phyloP scores from a whole-genome alignment of 1,139 yeast species.

The Fermentozyma sake region DNA sequence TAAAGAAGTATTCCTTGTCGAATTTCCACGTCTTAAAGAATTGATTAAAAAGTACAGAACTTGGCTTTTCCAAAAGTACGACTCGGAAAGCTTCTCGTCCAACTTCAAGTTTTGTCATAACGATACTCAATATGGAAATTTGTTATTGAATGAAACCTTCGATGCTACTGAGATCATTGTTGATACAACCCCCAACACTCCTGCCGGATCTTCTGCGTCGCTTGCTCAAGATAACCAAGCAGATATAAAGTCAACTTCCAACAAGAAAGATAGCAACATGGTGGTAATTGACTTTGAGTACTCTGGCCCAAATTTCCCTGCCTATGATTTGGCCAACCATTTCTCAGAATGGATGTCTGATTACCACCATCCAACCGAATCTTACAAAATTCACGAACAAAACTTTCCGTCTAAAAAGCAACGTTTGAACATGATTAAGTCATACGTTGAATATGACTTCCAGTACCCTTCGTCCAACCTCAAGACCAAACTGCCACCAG shows the following conservation, averaged over 20 bases:
- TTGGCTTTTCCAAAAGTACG: slow-evolving; percentile 61
- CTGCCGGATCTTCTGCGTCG: slow-evolving; percentile 24
- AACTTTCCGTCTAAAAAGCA: slow-evolving; percentile 65
- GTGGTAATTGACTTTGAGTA: slow-evolving; percentile 96
- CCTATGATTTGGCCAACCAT: slow-evolving; percentile 87
- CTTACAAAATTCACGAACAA: slow-evolving; percentile 54
- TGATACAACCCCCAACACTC: slow-evolving; percentile 16
- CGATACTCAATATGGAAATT: slow-evolving; percentile 94
- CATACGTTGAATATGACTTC: slow-evolving; percentile 61
- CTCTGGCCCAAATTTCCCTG: slow-evolving; percentile 90
- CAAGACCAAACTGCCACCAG: slow-evolving; percentile 11
- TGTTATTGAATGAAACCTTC: slow-evolving; percentile 48
- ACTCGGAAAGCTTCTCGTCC: slow-evolving; percentile 37
- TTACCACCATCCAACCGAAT: slow-evolving; percentile 63
- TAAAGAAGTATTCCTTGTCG: slow-evolving; percentile 43
- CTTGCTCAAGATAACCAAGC: slow-evolving; percentile 19
- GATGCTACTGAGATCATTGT: slow-evolving; percentile 34
- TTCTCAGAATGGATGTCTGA: slow-evolving; percentile 95
- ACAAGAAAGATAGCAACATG: slow-evolving; percentile 58
- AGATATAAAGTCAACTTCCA: slow-evolving; percentile 21
- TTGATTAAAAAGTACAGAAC: slow-evolving; percentile 47
- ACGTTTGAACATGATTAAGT: slow-evolving; percentile 64
- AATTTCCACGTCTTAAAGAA: slow-evolving; percentile 46
- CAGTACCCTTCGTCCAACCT: slow-evolving; percentile 35
- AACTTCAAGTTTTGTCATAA: slow-evolving; percentile 82